These are phyloP conservation scores for Dimocarpus longan DNA, from an alignment of 345 rosid species.

Conservation along the genomic window DNA sequence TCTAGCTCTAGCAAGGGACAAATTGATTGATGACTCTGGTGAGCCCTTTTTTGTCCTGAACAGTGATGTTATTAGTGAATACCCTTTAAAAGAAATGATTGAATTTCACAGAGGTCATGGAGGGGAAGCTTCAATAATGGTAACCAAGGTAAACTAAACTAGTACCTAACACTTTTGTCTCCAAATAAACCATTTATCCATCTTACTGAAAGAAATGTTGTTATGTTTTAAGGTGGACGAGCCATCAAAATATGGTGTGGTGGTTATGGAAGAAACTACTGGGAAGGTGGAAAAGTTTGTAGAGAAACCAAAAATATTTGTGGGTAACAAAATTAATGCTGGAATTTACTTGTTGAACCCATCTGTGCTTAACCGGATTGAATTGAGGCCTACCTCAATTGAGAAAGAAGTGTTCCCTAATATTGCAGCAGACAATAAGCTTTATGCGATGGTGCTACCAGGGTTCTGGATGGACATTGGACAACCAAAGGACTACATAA, in stretches of 20 bases:
- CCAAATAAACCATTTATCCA: neutral
- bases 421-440: conserved; percentile 67
- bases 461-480: conserved; percentile 96
- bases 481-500: conserved; percentile 77
- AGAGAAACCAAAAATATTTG: conserved; percentile 75
- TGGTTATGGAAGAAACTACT: conserved; percentile 67
- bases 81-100: conserved; percentile 65
- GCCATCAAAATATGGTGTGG: conserved; percentile 87
- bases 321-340: conserved; percentile 86
- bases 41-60: conserved; percentile 83
- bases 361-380: conserved; percentile 68
- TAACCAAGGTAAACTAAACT: conserved; percentile 59
- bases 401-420: conserved; percentile 85
- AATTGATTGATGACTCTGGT: conserved; percentile 59
- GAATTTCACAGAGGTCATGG: conserved; percentile 72
- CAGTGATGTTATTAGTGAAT: conserved; percentile 84
- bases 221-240: conserved; percentile 60
- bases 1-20: conserved; percentile 76
- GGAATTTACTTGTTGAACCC: conserved; percentile 78
- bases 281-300: conserved; percentile 72
- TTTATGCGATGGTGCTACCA: conserved; percentile 74
- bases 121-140: conserved; percentile 87
- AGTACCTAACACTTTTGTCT: neutral
- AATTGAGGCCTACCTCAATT: conserved; percentile 76
- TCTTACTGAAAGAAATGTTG: neutral